A percentile compares a stretch with the other conserved stretches of the same genome.
These are phyloP conservation scores for Blastocystis sp. DNA, from an alignment of 352 stramenopile genomes.

Conservation along the genomic window DNA sequence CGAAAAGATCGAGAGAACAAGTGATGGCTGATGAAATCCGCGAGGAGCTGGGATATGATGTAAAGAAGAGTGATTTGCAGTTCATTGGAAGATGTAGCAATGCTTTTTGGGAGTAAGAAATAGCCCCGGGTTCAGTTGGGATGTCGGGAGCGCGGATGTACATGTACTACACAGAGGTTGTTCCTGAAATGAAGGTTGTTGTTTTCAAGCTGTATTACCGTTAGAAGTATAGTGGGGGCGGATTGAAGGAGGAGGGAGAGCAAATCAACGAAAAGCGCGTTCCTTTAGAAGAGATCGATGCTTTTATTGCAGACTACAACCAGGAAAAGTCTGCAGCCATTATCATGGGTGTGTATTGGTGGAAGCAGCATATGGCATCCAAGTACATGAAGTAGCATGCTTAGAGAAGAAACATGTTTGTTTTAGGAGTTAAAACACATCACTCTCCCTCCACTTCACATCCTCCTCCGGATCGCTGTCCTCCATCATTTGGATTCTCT, in stretches of 20 bases:
- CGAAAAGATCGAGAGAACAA: slow-evolving; percentile 35
- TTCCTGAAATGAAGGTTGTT: slow-evolving; percentile 34
- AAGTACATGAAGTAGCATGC: neutral
- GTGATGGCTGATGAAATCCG: slow-evolving; percentile 42
- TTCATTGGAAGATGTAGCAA: slow-evolving; percentile 38
- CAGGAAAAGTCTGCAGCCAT: slow-evolving; percentile 42
- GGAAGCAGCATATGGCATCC: neutral
- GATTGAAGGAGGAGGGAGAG: slow-evolving; percentile 37
- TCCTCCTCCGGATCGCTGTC: slow-evolving; percentile 61
- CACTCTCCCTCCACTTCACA: slow-evolving; percentile 56
- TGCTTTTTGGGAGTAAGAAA: too few species aligned
- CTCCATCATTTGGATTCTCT: slow-evolving; percentile 56
- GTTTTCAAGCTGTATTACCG: neutral
- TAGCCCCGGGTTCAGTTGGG: slow-evolving; percentile 42
- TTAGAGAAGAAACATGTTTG: slow-evolving; percentile 47
- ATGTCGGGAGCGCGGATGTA: slow-evolving; percentile 37
- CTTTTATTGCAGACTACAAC: slow-evolving; percentile 17
- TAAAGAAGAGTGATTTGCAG: neutral
- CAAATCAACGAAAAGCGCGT: slow-evolving; percentile 21
- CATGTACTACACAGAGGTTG: slow-evolving; percentile 43
- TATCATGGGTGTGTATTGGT: slow-evolving; percentile 44
- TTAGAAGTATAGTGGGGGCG: slow-evolving; percentile 51
- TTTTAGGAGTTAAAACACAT: slow-evolving; percentile 39
- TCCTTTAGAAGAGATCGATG: neutral
- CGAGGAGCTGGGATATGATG: slow-evolving; percentile 53